A percentile compares a stretch with the other conserved stretches of the same genome.
phyloP scores from a whole-genome alignment of 805 yeast genomes.

The Zygotorulaspora chibaensis region DNA sequence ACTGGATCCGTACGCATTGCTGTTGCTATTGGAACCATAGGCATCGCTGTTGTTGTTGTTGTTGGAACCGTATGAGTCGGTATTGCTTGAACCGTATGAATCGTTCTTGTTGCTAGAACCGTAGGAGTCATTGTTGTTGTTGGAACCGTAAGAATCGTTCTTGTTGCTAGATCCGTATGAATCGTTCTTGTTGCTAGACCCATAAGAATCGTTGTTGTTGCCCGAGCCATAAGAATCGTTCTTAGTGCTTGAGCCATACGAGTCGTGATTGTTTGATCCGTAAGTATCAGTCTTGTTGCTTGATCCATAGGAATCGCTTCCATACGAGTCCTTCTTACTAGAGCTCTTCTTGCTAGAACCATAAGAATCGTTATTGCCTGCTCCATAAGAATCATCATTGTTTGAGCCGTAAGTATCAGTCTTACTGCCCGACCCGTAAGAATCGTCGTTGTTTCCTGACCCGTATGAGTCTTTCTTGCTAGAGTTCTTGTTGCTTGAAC shows the following conservation, averaged over 20 bases:
- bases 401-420: slow-evolving; percentile 32
- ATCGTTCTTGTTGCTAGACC: slow-evolving; percentile 17
- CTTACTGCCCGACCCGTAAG: slow-evolving; percentile 23
- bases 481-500: slow-evolving; percentile 23
- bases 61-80: slow-evolving; percentile 19
- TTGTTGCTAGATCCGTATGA: slow-evolving; percentile 21
- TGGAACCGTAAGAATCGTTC: slow-evolving; percentile 13
- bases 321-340: slow-evolving; percentile 12
- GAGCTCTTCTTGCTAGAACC: slow-evolving; percentile 23
- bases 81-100: slow-evolving; percentile 19
- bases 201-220: slow-evolving; percentile 27
- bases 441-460: slow-evolving; percentile 13
- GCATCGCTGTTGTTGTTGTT: slow-evolving; percentile 20
- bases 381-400: slow-evolving; percentile 30
- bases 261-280: slow-evolving; percentile 22
- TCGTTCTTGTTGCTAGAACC: slow-evolving; percentile 18
- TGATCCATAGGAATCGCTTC: slow-evolving; percentile 24
- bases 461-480: slow-evolving; percentile 23
- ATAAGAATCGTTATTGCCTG: slow-evolving; percentile 24
- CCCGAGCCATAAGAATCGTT: slow-evolving; percentile 22
- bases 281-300: slow-evolving; percentile 17
- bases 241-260: slow-evolving; percentile 21
- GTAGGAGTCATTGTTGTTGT: slow-evolving; percentile 18
- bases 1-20: slow-evolving; percentile 12
- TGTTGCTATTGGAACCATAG: slow-evolving; percentile 23